Base-by-base conservation (phyloP, 176 grass and related monocot genomes). In the Coix lacrymajobi region DNA sequence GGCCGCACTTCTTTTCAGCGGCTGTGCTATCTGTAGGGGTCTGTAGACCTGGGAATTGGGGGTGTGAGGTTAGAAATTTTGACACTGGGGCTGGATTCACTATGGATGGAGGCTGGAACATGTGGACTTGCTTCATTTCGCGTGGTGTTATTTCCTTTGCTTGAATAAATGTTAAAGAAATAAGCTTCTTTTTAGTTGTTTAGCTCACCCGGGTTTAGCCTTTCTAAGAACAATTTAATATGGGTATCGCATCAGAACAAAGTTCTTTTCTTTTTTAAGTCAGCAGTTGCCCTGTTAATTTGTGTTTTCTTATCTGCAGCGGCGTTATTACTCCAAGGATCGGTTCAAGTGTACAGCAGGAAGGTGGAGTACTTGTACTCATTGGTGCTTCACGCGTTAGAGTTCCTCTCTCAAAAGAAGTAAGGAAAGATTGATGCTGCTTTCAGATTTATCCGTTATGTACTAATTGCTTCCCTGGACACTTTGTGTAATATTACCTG, bases 321-420 rank as follows among this genome's bases (percentile, higher is more conserved):
- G 66, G 96, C 96, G 7, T 60, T 99, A 62, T 81, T 99, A 37
- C 71, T 99, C 62, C 96, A 99, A 84, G 93, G 96, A 63, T 99
- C 96, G 15, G 93, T 90, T 62, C 96, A 99, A 79, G 91, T 99
- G 44, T 96, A 99, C 78, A 92, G 93, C 78, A 75, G 91, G 69
- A 99, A 99, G 83, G 96, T 99, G 66, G 96, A 99, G 85, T 99
- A 96, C 44, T 73, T 99, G 82, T 90, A 99, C 87, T 90, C 96
- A 9, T 72, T 99, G 88, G 96, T 96, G 67, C 79, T 96, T 77
- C 91, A 90, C 78, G 87, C 72, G 0, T 43, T 99, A 77, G 96
- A 96, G 71, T 96, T 94, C 79, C 85, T 96, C 25, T 99, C 91
- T 7, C 91, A 96, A 70, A 99, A 96, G 77, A 99, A 92, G 96